Evolutionary conservation across 129 eudicot genomes (phyloP).

Genomic region (Lactuca sativa): DNA sequence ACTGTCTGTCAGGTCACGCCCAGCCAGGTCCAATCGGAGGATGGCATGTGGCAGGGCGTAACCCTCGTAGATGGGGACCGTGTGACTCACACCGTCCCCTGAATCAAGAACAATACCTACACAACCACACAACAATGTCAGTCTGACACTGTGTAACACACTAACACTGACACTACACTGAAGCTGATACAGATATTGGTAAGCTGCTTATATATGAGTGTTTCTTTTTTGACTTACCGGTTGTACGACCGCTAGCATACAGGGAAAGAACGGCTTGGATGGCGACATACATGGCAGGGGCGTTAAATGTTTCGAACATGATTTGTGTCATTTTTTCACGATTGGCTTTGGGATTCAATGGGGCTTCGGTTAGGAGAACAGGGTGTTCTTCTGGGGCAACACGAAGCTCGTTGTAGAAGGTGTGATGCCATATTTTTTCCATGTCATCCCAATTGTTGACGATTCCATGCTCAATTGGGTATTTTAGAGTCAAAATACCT

Average conservation of each 20-base stretch:
- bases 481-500: slow-evolving; percentile 70
- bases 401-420: slow-evolving; percentile 83
- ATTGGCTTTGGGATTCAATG: slow-evolving; percentile 79
- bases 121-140: slow-evolving; percentile 17
- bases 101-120: slow-evolving; percentile 83
- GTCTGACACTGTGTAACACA: background rate
- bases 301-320: slow-evolving; percentile 74
- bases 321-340: slow-evolving; percentile 90
- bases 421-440: slow-evolving; percentile 90
- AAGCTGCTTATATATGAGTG: background rate
- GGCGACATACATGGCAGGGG: slow-evolving; percentile 85
- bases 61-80: slow-evolving; percentile 80
- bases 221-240: slow-evolving; percentile 33
- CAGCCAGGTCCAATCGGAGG: slow-evolving; percentile 65
- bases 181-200: too few relatives aligned
- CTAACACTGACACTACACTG: too few relatives aligned
- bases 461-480: slow-evolving; percentile 86
- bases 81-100: slow-evolving; percentile 81
- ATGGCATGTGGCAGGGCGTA: slow-evolving; percentile 75
- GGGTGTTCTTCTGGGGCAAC: slow-evolving; percentile 89
- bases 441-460: slow-evolving; percentile 89
- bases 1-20: slow-evolving; percentile 62
- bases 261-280: slow-evolving; percentile 79
- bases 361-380: slow-evolving; percentile 76
- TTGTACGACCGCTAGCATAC: slow-evolving; percentile 85